phyloP scores from a whole-genome alignment of 1,284 basidiomycete genomes.

The Salmacisia buchloeana region DNA sequence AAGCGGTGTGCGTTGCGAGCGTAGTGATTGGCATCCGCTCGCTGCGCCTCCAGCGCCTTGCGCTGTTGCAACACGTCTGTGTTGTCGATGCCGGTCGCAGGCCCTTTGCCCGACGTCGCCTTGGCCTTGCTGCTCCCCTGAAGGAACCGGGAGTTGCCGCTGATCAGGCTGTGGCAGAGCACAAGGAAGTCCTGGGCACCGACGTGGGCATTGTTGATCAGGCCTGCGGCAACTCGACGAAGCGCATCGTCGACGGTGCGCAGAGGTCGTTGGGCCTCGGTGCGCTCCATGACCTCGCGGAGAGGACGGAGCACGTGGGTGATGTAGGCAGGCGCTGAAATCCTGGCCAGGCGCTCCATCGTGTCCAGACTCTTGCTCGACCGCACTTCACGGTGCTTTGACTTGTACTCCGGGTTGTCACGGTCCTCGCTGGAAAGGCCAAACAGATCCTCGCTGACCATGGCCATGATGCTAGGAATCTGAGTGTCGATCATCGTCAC shows the following conservation, averaged over 20 bases:
- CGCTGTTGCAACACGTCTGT: constrained; percentile 34
- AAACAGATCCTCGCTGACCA: constrained; percentile 88
- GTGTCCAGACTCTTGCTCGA: constrained; percentile 49
- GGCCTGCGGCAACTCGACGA: constrained; percentile 71
- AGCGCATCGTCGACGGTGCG: constrained; percentile 82
- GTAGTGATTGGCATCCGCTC: constrained; percentile 51
- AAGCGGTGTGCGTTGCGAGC: constrained; percentile 66
- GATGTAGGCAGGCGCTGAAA: constrained; percentile 55
- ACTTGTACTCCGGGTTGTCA: constrained; percentile 82
- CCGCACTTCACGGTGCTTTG: constrained; percentile 57
- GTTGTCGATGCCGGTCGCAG: constrained; percentile 17
- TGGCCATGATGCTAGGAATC: constrained; percentile 60
- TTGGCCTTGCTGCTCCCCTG: constrained; percentile 13
- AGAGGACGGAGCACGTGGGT: constrained; percentile 73
- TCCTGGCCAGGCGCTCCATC: constrained; percentile 42
- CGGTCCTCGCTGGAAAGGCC: constrained; percentile 89
- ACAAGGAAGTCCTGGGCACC: constrained; percentile 68
- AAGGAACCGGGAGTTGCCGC: constrained; percentile 75
- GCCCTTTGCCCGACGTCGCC: constrained; percentile 6
- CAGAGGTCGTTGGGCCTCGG: constrained; percentile 75
- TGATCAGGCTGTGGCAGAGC: constrained; percentile 83
- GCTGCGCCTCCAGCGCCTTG: constrained; percentile 34
- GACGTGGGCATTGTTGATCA: constrained; percentile 76
- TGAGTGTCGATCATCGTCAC: background rate
- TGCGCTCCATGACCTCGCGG: constrained; percentile 78